Conservation (phyloP, 2,329 filamentous ascomycete species). For the Sporothrix brunneoviolacea region DNA sequence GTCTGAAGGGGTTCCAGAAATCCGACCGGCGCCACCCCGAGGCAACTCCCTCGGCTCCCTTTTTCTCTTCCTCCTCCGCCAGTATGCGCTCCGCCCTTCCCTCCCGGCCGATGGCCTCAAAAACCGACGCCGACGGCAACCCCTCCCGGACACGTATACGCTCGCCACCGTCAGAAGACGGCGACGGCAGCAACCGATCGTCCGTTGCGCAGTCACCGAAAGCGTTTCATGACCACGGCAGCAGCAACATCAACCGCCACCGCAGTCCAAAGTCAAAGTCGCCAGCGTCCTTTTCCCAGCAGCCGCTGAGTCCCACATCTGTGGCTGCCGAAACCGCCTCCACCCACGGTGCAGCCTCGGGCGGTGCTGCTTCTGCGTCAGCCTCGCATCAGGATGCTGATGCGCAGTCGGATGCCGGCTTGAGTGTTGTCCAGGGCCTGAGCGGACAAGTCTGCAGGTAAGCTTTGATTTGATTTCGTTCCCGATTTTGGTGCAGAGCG, state of each 20-base stretch:
- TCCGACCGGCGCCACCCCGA: not conserved
- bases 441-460: slow-evolving; percentile 68
- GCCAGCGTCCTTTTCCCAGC: slow-evolving; percentile 10
- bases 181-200: slow-evolving; percentile 14
- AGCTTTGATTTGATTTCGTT: too few species aligned
- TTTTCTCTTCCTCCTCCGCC: not conserved
- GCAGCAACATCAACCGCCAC: not conserved
- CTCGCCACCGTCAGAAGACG: slow-evolving; percentile 22
- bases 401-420: slow-evolving; percentile 15
- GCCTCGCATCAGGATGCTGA: slow-evolving; percentile 15
- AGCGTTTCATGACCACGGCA: not conserved
- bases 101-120: slow-evolving; percentile 20
- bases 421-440: slow-evolving; percentile 28
- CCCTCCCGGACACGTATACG: slow-evolving; percentile 13
- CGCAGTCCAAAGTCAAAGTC: slow-evolving; percentile 10
- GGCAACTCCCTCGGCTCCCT: not conserved
- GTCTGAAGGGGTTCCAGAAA: slow-evolving; percentile 6
- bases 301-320: slow-evolving; percentile 18
- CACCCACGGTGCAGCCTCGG: not conserved
- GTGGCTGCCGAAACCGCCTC: slow-evolving; percentile 10
- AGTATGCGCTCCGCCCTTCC: slow-evolving; percentile 22
- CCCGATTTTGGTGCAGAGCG: too few species aligned
- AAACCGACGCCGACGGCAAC: slow-evolving; percentile 11
- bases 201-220: slow-evolving; percentile 1
- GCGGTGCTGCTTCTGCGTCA: too few species aligned